Evolutionary conservation across 345 rosid genomes (phyloP), one percentile per base, ranked within the genome.

Genomic region (Brassica juncea): DNA sequence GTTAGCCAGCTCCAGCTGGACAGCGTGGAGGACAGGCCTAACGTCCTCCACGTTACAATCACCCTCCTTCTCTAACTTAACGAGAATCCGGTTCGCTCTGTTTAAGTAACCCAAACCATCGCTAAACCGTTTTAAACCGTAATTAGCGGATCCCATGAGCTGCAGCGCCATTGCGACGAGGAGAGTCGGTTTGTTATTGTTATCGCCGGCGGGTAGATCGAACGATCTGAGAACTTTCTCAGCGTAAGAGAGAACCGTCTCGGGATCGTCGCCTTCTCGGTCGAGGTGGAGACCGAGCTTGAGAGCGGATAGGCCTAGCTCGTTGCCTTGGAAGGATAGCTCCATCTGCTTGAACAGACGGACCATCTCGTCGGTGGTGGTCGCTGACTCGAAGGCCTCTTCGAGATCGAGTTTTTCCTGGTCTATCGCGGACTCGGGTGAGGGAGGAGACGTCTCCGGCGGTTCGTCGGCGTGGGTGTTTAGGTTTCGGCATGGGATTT

Each of bases 261-360:
- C 84, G 44, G 96, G 96, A 86, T 90, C 90, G 67, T 86, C 91
- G 83, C 92, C 96, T 82, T 93, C 93, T 15, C 87, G 93, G 68
- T 95, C 94, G 80, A 95, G 94, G 82, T 90, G 90, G 16, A 93
- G 90, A 32, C 97, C 99, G 68, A 93, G 19, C 80, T 93, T 93
- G 79, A 95, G 58, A 6, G 89, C 86, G 15, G 97, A 91, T 84
- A 91, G 77, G 10, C 93, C 98, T 31, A 95, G 88, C 75, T 88
- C 98, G 70, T 82, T 83, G 68, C 87, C 97, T 16, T 89, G 84
- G 80, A 90, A 91, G 47, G 80, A 81, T 14, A 87, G 69, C 84
- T 93, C 99, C 98, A 93, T 95, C 58, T 80, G 77, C 78, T 87
- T 82, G 79, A 93, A 93, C 58, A 89, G 84, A 57, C 77, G 78